Conservation (phyloP, 352 stramenopile species). For the Phytophthora pisi region DNA sequence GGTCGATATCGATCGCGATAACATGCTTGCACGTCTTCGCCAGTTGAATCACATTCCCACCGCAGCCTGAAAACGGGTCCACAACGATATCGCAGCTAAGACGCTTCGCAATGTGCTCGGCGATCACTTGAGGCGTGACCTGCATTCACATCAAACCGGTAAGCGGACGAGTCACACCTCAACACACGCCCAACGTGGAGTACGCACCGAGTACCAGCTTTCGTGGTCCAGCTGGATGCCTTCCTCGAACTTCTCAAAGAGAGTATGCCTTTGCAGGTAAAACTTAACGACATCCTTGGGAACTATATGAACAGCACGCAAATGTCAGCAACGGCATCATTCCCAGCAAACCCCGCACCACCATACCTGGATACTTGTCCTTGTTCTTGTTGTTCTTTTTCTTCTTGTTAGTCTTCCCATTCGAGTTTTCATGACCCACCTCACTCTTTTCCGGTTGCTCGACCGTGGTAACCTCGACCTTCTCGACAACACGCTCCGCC, state of each 20-base stretch:
- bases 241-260: constrained; percentile 92
- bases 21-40: constrained; percentile 88
- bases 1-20: constrained; percentile 94
- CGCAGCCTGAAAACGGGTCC: constrained; percentile 93
- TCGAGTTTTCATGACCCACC: constrained; percentile 23
- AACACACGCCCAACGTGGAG: not conserved
- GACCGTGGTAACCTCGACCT: constrained; percentile 38
- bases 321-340: not conserved
- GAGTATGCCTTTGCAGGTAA: constrained; percentile 85
- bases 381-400: constrained; percentile 10
- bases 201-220: constrained; percentile 90
- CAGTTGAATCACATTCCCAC: constrained; percentile 94
- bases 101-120: constrained; percentile 84
- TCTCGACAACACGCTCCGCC: constrained; percentile 44
- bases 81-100: constrained; percentile 86
- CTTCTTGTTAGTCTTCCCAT: constrained; percentile 17
- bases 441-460: constrained; percentile 14
- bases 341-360: not conserved
- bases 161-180: not conserved
- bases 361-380: constrained; percentile 40
- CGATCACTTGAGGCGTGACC: constrained; percentile 92
- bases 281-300: constrained; percentile 82
- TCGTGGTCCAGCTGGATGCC: constrained; percentile 93
- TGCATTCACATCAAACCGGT: constrained; percentile 13
- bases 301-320: constrained; percentile 29